Evolutionary conservation across 441 rosid genomes (phyloP).

Genomic region (Jatropha multifida): DNA sequence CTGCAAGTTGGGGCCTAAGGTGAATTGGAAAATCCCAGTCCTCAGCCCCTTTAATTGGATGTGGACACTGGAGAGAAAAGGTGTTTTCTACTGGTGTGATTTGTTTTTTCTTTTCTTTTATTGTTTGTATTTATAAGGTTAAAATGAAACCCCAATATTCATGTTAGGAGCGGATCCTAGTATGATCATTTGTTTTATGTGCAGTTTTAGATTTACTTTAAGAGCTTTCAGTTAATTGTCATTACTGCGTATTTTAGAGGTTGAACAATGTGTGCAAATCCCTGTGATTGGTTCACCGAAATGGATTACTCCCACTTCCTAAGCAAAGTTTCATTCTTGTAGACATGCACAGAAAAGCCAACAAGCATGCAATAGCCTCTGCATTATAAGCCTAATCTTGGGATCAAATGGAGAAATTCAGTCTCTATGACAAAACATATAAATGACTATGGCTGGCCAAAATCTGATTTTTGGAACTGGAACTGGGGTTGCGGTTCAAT

Average conservation of each 20-base stretch:
- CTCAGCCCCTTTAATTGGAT: conserved; percentile 47
- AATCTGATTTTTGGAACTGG: too few species aligned
- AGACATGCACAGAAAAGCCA: too few species aligned
- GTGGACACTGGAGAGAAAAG: conserved; percentile 24
- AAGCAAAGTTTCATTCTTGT: too few species aligned
- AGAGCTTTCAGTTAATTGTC: conserved; percentile 6
- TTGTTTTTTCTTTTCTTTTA: conserved; percentile 14
- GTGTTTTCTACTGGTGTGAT: conserved; percentile 31
- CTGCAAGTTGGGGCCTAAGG: conserved; percentile 36
- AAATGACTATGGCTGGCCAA: too few species aligned
- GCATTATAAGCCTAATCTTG: too few species aligned
- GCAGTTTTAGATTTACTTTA: conserved; percentile 31
- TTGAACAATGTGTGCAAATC: too few species aligned
- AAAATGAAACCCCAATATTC: conserved; percentile 35
- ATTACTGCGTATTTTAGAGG: not conserved
- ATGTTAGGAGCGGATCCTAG: conserved; percentile 57
- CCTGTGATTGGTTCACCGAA: too few species aligned
- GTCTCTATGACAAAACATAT: too few species aligned
- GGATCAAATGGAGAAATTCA: not conserved
- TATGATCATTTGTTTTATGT: conserved; percentile 34
- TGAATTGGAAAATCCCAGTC: conserved; percentile 29
- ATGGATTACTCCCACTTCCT: too few species aligned
- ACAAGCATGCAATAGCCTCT: too few species aligned
- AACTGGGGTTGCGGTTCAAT: too few species aligned
- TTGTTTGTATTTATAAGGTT: conserved; percentile 19